Evolutionary conservation across 2,329 filamentous ascomycete species (phyloP), one percentile per base, ranked within the genome.

Genomic region (Pseudogymnoascus sp.): DNA sequence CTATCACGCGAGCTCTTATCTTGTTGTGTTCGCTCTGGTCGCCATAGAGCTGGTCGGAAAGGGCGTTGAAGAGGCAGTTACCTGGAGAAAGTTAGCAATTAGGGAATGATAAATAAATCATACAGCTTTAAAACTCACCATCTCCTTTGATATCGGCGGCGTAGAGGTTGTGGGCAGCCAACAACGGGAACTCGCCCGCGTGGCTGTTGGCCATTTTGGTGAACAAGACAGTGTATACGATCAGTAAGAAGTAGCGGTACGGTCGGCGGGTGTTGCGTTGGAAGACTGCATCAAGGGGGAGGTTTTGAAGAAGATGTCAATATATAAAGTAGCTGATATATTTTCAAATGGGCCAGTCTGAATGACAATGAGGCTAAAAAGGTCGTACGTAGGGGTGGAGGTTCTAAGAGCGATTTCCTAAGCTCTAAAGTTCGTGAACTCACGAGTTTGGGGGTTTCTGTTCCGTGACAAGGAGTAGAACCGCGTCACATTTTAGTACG

Each of bases 21-120:
- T 83, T 77, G 63, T 76, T 72, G 70, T 86, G 83, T 66, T 81
- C 77, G 65, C 79, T 76, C 70, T 86, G 82, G 70, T 82, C 75
- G 67, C 85, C 86, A 71, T 84, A 87, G 62, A 89, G 74, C 77
- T 89, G 85, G 72, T 88, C 85, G 67, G 84, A 86, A 40, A 88
- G 78, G 66, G 85, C 85, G 73, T 86, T 84, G 77, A 88, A 89
- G 39, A 89, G 80, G 74, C 86, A 89, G 76, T 88, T 88, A 68
- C 86, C 86, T 88, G 68, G 64, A 39, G 67, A 72, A 65, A 71
- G 71, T 61, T 59, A 62, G 29, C 57, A 45, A 45, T 66, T 65
- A 66, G 67, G 51, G 36, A 62, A 64, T 64, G 57, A 62, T 18
- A 37, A 61, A 61, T 39, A 40, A 14, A 40, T 26, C 12, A 21